phyloP scores from a whole-genome alignment of 2,329 filamentous ascomycete genomes.

The Cladosporium colombiae region DNA sequence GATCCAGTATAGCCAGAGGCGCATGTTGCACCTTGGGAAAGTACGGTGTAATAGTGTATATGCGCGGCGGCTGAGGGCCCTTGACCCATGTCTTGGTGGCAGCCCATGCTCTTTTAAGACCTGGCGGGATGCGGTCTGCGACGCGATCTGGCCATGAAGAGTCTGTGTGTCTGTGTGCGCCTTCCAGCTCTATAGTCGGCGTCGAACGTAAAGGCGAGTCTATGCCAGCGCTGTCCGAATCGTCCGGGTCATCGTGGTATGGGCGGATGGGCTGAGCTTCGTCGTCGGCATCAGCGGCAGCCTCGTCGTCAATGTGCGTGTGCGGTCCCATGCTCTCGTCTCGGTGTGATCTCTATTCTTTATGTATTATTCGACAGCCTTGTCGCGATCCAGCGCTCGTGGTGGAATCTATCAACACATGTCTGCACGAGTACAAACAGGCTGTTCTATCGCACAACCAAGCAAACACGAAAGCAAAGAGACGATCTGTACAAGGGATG shows the following conservation, averaged over 20 bases:
- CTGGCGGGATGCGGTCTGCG: slow-evolving; percentile 30
- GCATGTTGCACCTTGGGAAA: slow-evolving; percentile 68
- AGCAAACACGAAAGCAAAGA: not conserved
- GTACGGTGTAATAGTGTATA: slow-evolving; percentile 53
- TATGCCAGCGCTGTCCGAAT: slow-evolving; percentile 31
- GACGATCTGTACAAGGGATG: not conserved
- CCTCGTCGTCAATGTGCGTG: slow-evolving; percentile 10
- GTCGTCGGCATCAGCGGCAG: slow-evolving; percentile 6
- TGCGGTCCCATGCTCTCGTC: slow-evolving; percentile 15
- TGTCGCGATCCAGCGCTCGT: not conserved
- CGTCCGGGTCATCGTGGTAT: slow-evolving; percentile 37
- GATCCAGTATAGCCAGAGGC: slow-evolving; percentile 65
- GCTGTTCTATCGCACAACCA: not conserved
- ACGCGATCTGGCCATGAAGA: slow-evolving; percentile 31
- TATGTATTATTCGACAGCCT: not conserved
- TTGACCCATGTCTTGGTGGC: slow-evolving; percentile 48
- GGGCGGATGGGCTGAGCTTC: slow-evolving; percentile 15
- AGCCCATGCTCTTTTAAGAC: slow-evolving; percentile 36
- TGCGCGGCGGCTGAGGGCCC: slow-evolving; percentile 51
- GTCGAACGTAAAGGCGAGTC: slow-evolving; percentile 31
- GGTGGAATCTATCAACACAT: not conserved
- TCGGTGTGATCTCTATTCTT: not conserved
- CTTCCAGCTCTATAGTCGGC: slow-evolving; percentile 32
- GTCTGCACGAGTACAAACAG: not conserved
- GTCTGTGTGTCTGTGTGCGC: slow-evolving; percentile 22